These are phyloP conservation scores for Entonaema liquescens DNA, from an alignment of 495 filamentous ascomycete genomes.

Conservation along the genomic window DNA sequence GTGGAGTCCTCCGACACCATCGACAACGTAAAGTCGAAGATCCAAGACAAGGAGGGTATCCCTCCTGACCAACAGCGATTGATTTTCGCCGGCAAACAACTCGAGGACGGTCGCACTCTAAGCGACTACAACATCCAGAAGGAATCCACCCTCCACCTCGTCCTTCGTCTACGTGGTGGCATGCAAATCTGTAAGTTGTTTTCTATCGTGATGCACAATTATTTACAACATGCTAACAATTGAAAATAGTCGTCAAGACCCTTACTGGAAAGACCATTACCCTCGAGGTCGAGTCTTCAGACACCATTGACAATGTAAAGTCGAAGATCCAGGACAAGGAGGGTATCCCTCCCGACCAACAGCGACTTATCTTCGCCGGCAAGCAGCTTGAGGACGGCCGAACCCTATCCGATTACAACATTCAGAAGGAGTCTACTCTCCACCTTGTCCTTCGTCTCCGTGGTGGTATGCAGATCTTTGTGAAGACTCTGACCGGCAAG, in stretches of 20 bases:
- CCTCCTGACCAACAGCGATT: constrained; percentile 97
- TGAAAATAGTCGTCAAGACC: constrained; percentile 75
- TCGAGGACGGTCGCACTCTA: constrained; percentile 95
- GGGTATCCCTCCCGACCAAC: constrained; percentile 93
- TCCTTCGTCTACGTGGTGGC: constrained; percentile 96
- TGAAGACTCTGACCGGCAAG: constrained; percentile 85
- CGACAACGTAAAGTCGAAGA: constrained; percentile 99
- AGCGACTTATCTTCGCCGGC: constrained; percentile 94
- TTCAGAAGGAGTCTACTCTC: constrained; percentile 97
- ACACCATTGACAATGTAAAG: constrained; percentile 97
- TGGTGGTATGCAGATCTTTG: constrained; percentile 98
- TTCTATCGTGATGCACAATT: neutral
- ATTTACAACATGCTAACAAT: constrained; percentile 32
- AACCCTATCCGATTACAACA: constrained; percentile 94
- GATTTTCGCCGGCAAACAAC: constrained; percentile 98
- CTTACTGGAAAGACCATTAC: constrained; percentile 98
- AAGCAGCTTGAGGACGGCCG: constrained; percentile 91
- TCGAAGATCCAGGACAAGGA: constrained; percentile 88
- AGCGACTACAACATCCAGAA: constrained; percentile 99
- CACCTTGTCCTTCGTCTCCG: constrained; percentile 96
- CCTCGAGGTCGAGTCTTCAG: constrained; percentile 93
- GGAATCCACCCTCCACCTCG: constrained; percentile 93
- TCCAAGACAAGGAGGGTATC: constrained; percentile 99
- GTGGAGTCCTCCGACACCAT: constrained; percentile 98
- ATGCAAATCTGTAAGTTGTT: constrained; percentile 91